Evolutionary conservation across 768 basidiomycete species (phyloP).

Genomic region (Lanmaoa pseudosensibilis): DNA sequence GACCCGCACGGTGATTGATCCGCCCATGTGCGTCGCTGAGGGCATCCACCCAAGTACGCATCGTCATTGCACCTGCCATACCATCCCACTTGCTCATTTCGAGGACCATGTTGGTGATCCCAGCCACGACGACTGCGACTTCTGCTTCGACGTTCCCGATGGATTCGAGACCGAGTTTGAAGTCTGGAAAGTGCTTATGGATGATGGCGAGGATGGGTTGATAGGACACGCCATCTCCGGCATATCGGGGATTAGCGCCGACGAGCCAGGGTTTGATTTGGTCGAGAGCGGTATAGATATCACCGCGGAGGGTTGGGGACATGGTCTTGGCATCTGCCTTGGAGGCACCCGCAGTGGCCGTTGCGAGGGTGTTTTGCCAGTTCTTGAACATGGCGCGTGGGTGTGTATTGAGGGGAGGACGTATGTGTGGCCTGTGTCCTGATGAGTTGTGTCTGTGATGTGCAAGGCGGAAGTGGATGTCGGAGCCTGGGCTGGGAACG

Average conservation of each 20-base stretch:
- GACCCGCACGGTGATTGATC: conserved; percentile 9
- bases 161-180: conserved; percentile 46
- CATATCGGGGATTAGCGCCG: conserved; percentile 41
- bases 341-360: conserved; percentile 21
- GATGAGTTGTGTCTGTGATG: neutral
- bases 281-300: conserved; percentile 52
- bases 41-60: conserved; percentile 53
- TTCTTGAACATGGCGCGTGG: conserved; percentile 46
- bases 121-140: conserved; percentile 49
- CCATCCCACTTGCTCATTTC: conserved; percentile 58
- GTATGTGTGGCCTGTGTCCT: neutral
- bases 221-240: conserved; percentile 57
- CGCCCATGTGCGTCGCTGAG: conserved; percentile 45
- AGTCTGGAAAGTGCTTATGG: conserved; percentile 51
- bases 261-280: conserved; percentile 47
- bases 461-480: neutral
- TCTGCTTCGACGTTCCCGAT: conserved; percentile 50
- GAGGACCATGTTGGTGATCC: conserved; percentile 53
- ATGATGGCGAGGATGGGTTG: conserved; percentile 43
- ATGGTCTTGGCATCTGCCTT: conserved; percentile 38
- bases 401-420: neutral
- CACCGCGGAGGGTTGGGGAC: conserved; percentile 49
- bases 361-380: conserved; percentile 42
- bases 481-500: neutral
- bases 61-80: conserved; percentile 56